Evolutionary conservation across 1,284 basidiomycete species (phyloP).

Genomic region (Tilletia walkeri): DNA sequence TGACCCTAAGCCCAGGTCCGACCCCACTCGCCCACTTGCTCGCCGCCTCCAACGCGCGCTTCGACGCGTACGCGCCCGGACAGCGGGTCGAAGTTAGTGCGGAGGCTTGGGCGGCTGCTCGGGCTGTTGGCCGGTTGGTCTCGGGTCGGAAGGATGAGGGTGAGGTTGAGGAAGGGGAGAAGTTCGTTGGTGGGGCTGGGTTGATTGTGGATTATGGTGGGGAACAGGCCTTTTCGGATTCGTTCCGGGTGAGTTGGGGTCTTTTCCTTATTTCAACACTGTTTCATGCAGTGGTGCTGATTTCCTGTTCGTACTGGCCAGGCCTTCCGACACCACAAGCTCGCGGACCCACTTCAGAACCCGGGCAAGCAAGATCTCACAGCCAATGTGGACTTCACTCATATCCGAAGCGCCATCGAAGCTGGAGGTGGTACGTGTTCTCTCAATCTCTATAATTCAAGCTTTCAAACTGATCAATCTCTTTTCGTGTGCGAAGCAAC

Average conservation of each 20-base stretch:
- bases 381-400: constrained; percentile 91
- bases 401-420: constrained; percentile 73
- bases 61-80: constrained; percentile 39
- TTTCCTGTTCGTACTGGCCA: constrained; percentile 52
- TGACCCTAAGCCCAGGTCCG: constrained; percentile 68
- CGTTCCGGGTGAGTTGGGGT: constrained; percentile 67
- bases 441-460: constrained; percentile 59
- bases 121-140: constrained; percentile 46
- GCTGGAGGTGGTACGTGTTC: constrained; percentile 20
- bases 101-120: constrained; percentile 46
- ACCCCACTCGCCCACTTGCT: constrained; percentile 67
- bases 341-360: constrained; percentile 77
- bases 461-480: constrained; percentile 35
- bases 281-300: constrained; percentile 17
- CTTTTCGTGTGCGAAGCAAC: constrained; percentile 18
- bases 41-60: constrained; percentile 42
- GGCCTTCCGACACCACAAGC: constrained; percentile 84
- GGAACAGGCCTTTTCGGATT: constrained; percentile 69
- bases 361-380: constrained; percentile 91
- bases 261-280: no score
- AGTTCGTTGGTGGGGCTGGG: constrained; percentile 67
- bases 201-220: constrained; percentile 89
- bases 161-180: constrained; percentile 27
- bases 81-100: constrained; percentile 51
- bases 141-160: constrained; percentile 30